Percentiles rank a stretch among this genome's conserved stretches.
These are phyloP conservation scores for Trichoderma semiorbis DNA, from an alignment of 2,329 filamentous ascomycete genomes.

Conservation along the genomic window DNA sequence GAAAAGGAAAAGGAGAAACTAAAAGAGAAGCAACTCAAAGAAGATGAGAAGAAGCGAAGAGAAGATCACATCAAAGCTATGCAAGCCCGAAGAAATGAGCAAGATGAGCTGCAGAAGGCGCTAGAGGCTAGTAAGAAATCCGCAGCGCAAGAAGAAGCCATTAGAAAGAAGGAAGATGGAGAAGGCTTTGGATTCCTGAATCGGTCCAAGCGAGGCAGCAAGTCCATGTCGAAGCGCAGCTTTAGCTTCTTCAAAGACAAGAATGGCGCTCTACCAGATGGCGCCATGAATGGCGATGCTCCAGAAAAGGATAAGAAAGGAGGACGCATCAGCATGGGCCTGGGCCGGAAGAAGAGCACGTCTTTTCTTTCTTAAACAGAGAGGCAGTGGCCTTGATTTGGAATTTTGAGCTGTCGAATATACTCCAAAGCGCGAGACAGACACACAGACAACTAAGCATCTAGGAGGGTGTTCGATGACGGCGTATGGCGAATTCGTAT, in stretches of 20 bases:
- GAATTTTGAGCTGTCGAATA: conserved; percentile 9
- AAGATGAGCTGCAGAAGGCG: conserved; percentile 59
- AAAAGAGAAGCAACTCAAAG: conserved; percentile 40
- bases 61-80: conserved; percentile 55
- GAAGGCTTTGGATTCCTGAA: conserved; percentile 51
- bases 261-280: conserved; percentile 25
- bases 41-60: conserved; percentile 37
- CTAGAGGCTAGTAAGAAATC: conserved; percentile 64
- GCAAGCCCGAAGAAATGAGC: conserved; percentile 52
- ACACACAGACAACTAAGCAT: neutral
- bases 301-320: conserved; percentile 55
- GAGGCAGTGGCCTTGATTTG: neutral
- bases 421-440: neutral
- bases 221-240: conserved; percentile 74
- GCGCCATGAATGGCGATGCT: conserved; percentile 31
- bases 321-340: conserved; percentile 62
- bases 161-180: conserved; percentile 39
- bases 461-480: neutral
- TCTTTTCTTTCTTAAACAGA: conserved; percentile 33
- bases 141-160: conserved; percentile 51
- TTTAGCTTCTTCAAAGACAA: conserved; percentile 62
- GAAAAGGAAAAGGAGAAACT: conserved; percentile 48
- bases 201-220: conserved; percentile 68
- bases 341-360: conserved; percentile 70
- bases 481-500: conserved; percentile 17